phyloP scores from a whole-genome alignment of 345 rosid species.

The Anacardium occidentale region DNA sequence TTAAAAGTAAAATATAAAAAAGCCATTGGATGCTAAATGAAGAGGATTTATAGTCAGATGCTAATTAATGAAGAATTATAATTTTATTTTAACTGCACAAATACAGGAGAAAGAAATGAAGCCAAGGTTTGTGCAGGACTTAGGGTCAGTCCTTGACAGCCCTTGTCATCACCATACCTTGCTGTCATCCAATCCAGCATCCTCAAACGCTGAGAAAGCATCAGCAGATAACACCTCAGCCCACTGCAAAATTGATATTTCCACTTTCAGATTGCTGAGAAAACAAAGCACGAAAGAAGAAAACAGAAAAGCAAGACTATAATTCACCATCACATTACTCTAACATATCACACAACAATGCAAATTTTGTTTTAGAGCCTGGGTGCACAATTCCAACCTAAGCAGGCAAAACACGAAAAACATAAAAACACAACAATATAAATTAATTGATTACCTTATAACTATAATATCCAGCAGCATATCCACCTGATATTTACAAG shows the following conservation, averaged over 20 bases:
- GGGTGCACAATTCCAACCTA: background rate
- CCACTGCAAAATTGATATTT: slow-evolving; percentile 65
- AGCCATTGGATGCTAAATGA: background rate
- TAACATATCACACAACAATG: background rate
- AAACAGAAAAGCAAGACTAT: slow-evolving; percentile 7
- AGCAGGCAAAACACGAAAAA: background rate
- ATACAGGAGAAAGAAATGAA: background rate
- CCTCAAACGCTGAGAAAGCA: slow-evolving; percentile 98
- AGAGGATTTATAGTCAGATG: background rate
- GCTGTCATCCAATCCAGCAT: slow-evolving; percentile 69
- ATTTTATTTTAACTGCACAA: background rate
- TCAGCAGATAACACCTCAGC: slow-evolving; percentile 95
- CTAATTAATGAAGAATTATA: background rate
- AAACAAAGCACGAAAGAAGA: slow-evolving; percentile 7
- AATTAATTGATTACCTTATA: slow-evolving; percentile 60
- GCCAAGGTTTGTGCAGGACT: slow-evolving; percentile 1
- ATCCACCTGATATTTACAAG: slow-evolving; percentile 58
- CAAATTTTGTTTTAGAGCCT: background rate
- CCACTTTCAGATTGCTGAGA: slow-evolving; percentile 23
- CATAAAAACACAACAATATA: slow-evolving; percentile 3
- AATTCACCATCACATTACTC: background rate
- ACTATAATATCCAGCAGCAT: slow-evolving; percentile 96
- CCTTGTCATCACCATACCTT: slow-evolving; percentile 47
- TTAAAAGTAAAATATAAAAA: background rate
- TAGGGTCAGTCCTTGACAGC: slow-evolving; percentile 6